Evolutionary conservation across 2,329 filamentous ascomycete genomes (phyloP).

Genomic region (Aspergillus awamori): DNA sequence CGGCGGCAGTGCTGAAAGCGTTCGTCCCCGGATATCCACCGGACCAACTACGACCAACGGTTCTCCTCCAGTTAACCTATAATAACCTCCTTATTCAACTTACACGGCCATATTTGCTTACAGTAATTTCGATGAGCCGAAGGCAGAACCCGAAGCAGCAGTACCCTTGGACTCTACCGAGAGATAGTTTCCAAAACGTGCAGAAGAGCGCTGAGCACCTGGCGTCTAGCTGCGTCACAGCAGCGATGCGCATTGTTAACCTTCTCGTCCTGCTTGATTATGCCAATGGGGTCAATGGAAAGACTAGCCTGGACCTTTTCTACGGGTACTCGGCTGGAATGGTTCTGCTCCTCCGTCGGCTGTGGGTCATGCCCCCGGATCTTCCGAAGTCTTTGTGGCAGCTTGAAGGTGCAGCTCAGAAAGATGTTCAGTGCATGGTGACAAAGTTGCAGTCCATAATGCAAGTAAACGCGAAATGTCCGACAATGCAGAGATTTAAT

Average conservation of each 20-base stretch:
- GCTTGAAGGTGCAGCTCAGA: background rate
- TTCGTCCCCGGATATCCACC: background rate
- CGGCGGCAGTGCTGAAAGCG: background rate
- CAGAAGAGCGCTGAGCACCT: background rate
- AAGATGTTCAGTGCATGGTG: background rate
- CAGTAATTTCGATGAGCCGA: background rate
- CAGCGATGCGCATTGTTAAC: background rate
- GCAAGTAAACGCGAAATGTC: background rate
- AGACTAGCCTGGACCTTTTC: background rate
- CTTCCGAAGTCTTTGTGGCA: background rate
- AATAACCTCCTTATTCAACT: background rate
- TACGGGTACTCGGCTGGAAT: background rate
- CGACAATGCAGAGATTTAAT: background rate
- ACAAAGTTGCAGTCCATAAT: background rate
- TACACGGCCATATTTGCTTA: background rate
- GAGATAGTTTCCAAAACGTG: background rate
- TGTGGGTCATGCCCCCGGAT: background rate
- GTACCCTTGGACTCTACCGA: background rate
- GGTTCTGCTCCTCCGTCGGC: background rate
- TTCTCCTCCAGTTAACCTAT: background rate
- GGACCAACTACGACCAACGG: background rate
- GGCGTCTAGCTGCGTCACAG: background rate
- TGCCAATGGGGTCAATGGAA: background rate
- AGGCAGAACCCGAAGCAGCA: background rate
- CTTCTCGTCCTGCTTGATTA: background rate